phyloP scores from a whole-genome alignment of 106 monocot species.

The Cymbidium sinense region DNA sequence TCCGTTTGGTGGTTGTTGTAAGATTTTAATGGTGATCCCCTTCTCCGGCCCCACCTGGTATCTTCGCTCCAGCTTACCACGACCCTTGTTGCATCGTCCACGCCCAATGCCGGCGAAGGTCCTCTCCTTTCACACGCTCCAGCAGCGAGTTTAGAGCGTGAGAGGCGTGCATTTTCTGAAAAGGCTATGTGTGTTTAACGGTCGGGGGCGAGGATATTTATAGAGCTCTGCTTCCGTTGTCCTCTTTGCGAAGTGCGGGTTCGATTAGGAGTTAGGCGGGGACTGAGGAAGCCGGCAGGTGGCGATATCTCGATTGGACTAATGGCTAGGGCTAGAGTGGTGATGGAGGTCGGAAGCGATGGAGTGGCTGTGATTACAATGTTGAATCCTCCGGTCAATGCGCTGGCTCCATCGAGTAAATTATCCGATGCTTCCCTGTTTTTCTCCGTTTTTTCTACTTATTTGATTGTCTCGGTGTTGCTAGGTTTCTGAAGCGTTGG shows the following conservation, averaged over 20 bases:
- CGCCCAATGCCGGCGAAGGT: not conserved
- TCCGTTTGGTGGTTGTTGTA: not conserved
- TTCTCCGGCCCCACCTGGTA: not conserved
- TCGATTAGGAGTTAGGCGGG: not conserved
- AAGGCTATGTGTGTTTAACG: not conserved
- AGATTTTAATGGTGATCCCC: not conserved
- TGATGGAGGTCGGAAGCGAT: constrained; percentile 13
- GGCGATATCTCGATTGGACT: not conserved
- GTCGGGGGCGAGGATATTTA: not conserved
- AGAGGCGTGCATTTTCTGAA: not conserved
- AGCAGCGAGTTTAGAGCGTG: too few relatives aligned
- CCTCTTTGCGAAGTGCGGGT: not conserved
- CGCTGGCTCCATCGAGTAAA: constrained; percentile 5
- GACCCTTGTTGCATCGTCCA: not conserved
- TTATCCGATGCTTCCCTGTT: not conserved
- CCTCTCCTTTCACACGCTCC: not conserved
- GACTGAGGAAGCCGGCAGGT: not conserved
- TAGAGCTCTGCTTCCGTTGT: not conserved
- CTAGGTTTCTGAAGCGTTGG: not conserved
- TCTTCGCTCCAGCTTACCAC: not conserved
- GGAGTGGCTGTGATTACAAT: constrained; percentile 11
- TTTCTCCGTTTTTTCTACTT: not conserved
- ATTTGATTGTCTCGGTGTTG: not conserved
- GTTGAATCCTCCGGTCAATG: constrained; percentile 12
- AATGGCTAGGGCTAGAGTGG: constrained; percentile 5